Conservation (phyloP, 768 basidiomycete species). For the Rhizopogon vinicolor region DNA sequence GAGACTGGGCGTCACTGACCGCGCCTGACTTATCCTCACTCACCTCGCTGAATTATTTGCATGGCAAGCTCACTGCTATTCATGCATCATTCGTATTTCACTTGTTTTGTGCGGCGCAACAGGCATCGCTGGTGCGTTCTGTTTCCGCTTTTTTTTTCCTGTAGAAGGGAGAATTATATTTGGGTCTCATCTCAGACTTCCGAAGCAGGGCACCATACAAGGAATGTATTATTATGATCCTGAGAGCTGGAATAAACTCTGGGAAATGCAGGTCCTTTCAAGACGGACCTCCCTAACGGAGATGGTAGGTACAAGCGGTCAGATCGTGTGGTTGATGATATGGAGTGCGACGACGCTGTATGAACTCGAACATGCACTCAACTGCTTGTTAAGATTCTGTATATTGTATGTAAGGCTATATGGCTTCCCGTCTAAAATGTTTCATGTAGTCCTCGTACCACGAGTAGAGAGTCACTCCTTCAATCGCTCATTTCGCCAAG, state of each 20-base stretch:
- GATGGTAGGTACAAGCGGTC: neutral
- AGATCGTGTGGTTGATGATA: constrained; percentile 5
- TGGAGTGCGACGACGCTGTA: constrained; percentile 14
- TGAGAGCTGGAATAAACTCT: constrained; percentile 23
- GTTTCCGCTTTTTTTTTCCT: constrained; percentile 32
- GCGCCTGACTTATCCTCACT: constrained; percentile 25
- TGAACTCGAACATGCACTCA: neutral
- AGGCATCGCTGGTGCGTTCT: constrained; percentile 3
- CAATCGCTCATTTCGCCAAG: neutral
- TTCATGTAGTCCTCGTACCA: no score
- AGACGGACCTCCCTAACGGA: constrained; percentile 21
- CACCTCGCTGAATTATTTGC: constrained; percentile 40
- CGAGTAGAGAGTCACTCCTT: neutral
- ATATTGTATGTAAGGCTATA: no score
- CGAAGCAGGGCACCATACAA: constrained; percentile 5
- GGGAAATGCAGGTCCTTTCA: constrained; percentile 15
- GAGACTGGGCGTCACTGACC: constrained; percentile 9
- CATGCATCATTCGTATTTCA: constrained; percentile 47
- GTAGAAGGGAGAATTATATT: constrained; percentile 25
- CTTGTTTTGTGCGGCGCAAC: constrained; percentile 8
- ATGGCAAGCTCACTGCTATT: constrained; percentile 43
- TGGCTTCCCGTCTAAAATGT: no score
- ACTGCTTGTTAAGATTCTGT: neutral
- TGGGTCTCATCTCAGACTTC: constrained; percentile 20
- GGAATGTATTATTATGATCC: constrained; percentile 20